Base-by-base conservation (phyloP, 306 rosid genomes). In the Rosa multiflora region DNA sequence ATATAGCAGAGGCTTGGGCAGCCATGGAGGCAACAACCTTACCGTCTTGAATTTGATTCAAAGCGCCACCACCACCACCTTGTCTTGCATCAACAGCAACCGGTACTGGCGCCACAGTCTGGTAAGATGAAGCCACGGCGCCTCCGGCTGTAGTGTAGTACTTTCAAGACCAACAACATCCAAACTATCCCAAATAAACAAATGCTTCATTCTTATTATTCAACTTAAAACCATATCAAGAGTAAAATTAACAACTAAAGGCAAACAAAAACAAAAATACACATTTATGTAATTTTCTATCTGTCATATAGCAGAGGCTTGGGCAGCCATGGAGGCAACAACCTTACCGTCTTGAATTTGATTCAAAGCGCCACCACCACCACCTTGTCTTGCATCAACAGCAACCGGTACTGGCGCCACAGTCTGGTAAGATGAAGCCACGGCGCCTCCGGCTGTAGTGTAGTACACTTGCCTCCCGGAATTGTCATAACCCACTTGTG, bases 391-490 rank as follows among this genome's bases (percentile, higher is more conserved):
- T n/a, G 79, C 85, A 73, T 91, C 90, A 46, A 79, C 88, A 5
- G 67, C 83, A 23, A 79, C 88, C 6, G 59, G 68, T 76, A 76
- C 81, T 72, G 87, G 62, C 2, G 82, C 82, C 72, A 77, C 47
- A 23, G 80, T 81, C 84, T 77, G 88, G 46, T 83, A 85, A 20
- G 87, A 70, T 32, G 87, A 79, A 15, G 79, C 74, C 4, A 72
- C 76, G 8, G 77, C 80, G 0, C 84, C 88, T 2, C 81, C 76
- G 72, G 76, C 81, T 17, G 88, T 44, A 9, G 88, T 86, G 68
- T 86, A 86, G 74, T 85, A 89, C 78, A 89, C 85, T 72, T 82
- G 86, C 88, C 94, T 80, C 74, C 87, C 86, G 1, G 72, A 67
- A 44, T 78, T 79, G 43, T 89, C 91, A 40, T 86, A 88, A 3